Percentiles rank a stretch among this genome's conserved stretches.
Conservation (phyloP, 768 basidiomycete genomes). For the Serendipita indica region DNA sequence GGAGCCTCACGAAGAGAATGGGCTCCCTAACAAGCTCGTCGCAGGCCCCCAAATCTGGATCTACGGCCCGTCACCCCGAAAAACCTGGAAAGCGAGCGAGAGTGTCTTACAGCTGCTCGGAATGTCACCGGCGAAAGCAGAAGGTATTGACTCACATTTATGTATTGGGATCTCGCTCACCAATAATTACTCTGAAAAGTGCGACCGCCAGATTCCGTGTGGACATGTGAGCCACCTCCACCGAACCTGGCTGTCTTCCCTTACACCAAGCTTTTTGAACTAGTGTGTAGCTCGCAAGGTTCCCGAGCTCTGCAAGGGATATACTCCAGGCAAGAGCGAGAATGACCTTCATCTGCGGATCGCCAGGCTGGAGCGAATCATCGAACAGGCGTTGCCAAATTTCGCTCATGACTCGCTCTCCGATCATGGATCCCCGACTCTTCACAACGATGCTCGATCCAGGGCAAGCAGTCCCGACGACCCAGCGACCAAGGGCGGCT, state of each 20-base stretch:
- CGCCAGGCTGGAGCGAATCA: constrained; percentile 62
- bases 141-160: constrained; percentile 40
- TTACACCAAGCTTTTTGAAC: constrained; percentile 13
- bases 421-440: constrained; percentile 18
- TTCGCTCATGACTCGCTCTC: constrained; percentile 12
- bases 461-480: constrained; percentile 42
- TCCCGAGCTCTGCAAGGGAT: constrained; percentile 74
- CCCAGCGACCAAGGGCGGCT: constrained; percentile 52
- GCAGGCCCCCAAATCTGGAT: not conserved
- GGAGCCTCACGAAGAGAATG: constrained; percentile 6
- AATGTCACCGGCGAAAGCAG: constrained; percentile 80
- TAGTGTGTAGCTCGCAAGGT: constrained; percentile 77
- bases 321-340: constrained; percentile 75
- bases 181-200: constrained; percentile 30
- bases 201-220: constrained; percentile 73
- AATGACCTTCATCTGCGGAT: constrained; percentile 55
- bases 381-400: constrained; percentile 58
- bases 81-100: constrained; percentile 1
- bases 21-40: not conserved
- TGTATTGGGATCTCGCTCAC: constrained; percentile 8
- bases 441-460: constrained; percentile 27
- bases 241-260: not conserved
- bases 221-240: constrained; percentile 45
- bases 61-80: not conserved
- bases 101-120: constrained; percentile 19